Evolutionary conservation across 306 rosid species (phyloP), one percentile per base, ranked within the genome.

Genomic region (Dalbergia oliveri): DNA sequence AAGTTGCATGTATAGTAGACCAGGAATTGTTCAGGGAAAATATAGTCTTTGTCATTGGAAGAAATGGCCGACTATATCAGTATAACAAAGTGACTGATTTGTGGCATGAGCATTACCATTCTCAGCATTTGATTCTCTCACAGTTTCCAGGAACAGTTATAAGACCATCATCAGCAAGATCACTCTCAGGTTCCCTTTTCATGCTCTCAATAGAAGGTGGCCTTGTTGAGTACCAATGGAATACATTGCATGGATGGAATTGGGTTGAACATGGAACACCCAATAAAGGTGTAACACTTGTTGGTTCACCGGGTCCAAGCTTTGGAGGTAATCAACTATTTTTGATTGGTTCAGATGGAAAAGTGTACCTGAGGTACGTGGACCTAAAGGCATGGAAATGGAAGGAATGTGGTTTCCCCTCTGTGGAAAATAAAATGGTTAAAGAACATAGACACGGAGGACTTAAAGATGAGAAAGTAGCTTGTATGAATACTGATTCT

Each of bases 201-300:
- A 91, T 92, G 95, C 75, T 92, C 9, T 94, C 98, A 37, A 83
- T 35, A 81, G 92, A 88, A 63, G 97, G 98, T 41, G 97, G 97
- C 12, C 92, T 94, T 37, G 92, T 94, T 75, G 98, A 94, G 70
- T 94, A 92, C 67, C 88, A 88, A 8, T 94, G 98, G 98, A 88
- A 84, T 49, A 26, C 90, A 61, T 79, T 86, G 85, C 79, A 91
- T 18, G 95, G 94, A 35, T 94, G 98, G 98, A 89, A 89, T 34
- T 94, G 98, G 98, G 86, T 94, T 37, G 98, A 94, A 65, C 98
- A 94, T 80, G 98, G 98, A 77, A 89, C 90, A 77, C 98, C 98
- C 19, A 70, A 87, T 84, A 88, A 82, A 76, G 97, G 86, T 65
- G 95, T 91, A 39, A 86, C 84, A 15, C 75, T 94, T 54, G 84